Base-by-base conservation (phyloP, 169 alveolate species). In the Plasmodium ovale region DNA sequence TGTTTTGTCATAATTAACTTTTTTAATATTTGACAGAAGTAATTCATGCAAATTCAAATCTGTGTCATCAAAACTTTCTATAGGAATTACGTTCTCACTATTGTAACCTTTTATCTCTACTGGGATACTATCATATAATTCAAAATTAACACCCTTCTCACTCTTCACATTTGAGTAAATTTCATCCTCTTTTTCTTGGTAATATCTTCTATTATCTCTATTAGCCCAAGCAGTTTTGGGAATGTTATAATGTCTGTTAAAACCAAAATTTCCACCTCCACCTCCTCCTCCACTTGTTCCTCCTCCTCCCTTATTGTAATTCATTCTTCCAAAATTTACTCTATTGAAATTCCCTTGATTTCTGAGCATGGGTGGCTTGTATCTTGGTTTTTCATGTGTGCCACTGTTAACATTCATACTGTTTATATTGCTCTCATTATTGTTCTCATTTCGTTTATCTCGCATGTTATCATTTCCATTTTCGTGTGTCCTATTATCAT, bases 1-100 rank as follows among this genome's bases (percentile, higher is more conserved):
- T 23, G 99, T 99, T 84, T 94, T 93, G 51, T 97, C 97, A 92
- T 96, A 98, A 35, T 94, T 94, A 1, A 95, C 96, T 69, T 94
- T 89, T 14, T 84, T 87, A 42, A 95, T 94, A 73, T 95, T 92
- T 12, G 93, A 90, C 88, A 94, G 62, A 33, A 95, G 59, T 49
- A 92, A 72, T 2, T 92, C 95, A 62, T 92, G 95, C 12, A 94
- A 93, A 64, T 92, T 92, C 25, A 92, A 94, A 44, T 71, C 67
- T 59, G 92, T 89, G 47, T 84, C 95, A 84, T 58, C 91, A 85
- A 94, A 94, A 58, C 88, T 89, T 44, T 94, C 97, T 37, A 94
- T 89, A 10, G 96, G 96, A 54, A 65, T 69, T 14, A 95, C 94
- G 67, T 90, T 94, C 9, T 88, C 87, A 47, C 96, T 87, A 68